A percentile compares a stretch with the other conserved stretches of the same genome.
Evolutionary conservation across 192 early-diverging fungal genomes (phyloP).

Genomic region (Entrophospora sp.): DNA sequence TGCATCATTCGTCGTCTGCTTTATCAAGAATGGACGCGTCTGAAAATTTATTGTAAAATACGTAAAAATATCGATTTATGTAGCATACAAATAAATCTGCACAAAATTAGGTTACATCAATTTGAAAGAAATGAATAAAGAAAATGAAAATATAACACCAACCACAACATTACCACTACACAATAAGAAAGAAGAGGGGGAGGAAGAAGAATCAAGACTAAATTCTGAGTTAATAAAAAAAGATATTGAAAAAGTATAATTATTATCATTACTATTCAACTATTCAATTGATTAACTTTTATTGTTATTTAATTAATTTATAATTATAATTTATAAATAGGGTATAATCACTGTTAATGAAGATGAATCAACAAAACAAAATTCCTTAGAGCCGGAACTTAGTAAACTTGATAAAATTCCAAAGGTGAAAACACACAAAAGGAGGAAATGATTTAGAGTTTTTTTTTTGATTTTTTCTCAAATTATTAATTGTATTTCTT

Average conservation of each 20-base stretch:
- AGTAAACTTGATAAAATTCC: constrained; percentile 5
- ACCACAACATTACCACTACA: no score
- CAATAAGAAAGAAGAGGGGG: no score
- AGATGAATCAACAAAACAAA: background rate
- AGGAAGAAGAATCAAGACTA: no score
- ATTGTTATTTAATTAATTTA: background rate
- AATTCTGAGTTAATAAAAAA: no score
- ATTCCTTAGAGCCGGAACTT: background rate
- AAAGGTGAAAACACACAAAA: constrained; percentile 9
- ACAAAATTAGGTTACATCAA: no score
- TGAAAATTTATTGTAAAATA: no score
- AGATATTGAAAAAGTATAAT: constrained; percentile 7
- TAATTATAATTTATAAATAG: background rate
- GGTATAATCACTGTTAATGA: constrained; percentile 1
- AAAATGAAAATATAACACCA: no score
- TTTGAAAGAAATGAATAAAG: no score
- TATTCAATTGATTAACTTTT: background rate
- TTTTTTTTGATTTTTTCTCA: background rate
- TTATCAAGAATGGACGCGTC: no score
- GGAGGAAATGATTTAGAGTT: background rate
- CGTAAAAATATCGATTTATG: no score
- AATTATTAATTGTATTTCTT: background rate
- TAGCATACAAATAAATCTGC: no score
- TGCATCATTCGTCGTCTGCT: no score
- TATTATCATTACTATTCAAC: background rate